Evolutionary conservation across 805 yeast species (phyloP).

Genomic region (Blastobotrys robertii): DNA sequence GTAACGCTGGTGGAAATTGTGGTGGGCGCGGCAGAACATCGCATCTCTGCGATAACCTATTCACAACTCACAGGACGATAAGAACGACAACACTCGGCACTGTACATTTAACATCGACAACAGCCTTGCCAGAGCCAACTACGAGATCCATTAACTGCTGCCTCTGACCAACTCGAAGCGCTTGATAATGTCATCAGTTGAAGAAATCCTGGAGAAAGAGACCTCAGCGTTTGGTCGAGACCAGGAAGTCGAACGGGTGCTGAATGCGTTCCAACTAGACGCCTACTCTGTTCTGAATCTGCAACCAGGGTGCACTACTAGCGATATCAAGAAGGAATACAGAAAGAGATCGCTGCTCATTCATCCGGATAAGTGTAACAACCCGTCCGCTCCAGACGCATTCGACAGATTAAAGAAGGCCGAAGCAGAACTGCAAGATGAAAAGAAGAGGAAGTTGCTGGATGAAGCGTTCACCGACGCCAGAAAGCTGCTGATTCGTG

Average conservation of each 20-base stretch:
- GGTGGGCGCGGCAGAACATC: no score
- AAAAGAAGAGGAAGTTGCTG: constrained; percentile 32
- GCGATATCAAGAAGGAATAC: constrained; percentile 38
- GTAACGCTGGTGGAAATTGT: no score
- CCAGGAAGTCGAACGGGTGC: constrained; percentile 46
- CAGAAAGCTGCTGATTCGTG: constrained; percentile 29
- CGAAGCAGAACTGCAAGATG: constrained; percentile 33
- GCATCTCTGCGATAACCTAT: no score
- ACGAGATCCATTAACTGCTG: background rate
- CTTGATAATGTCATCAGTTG: constrained; percentile 13
- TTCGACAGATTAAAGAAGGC: constrained; percentile 53
- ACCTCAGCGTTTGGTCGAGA: constrained; percentile 30
- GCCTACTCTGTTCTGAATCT: constrained; percentile 45
- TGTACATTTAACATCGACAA: no score
- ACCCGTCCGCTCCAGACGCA: constrained; percentile 52
- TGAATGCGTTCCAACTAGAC: constrained; percentile 39
- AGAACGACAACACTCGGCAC: no score
- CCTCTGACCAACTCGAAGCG: no score
- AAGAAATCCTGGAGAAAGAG: constrained; percentile 23
- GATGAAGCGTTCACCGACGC: constrained; percentile 39
- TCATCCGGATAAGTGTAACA: constrained; percentile 57
- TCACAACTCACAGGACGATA: no score
- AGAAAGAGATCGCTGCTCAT: constrained; percentile 52
- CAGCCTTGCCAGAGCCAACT: background rate
- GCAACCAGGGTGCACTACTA: constrained; percentile 32